Evolutionary conservation across 192 early-diverging fungal species (phyloP).

Genomic region (Coemansia sp.): DNA sequence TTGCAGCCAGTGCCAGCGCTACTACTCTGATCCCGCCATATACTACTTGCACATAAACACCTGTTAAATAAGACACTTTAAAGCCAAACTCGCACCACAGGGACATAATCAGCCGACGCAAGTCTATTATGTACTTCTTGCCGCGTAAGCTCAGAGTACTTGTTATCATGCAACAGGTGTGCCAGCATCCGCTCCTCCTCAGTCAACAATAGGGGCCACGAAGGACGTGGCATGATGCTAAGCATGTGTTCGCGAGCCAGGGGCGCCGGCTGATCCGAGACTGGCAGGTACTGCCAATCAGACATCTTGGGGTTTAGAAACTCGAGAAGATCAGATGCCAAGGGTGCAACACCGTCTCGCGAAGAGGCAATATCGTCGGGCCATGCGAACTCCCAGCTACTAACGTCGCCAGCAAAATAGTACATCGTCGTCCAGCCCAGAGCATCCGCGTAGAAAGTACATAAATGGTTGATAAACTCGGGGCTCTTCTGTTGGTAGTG

Average conservation of each 20-base stretch:
- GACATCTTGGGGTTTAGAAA: neutral
- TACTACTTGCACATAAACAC: conserved; percentile 24
- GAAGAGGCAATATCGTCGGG: conserved; percentile 20
- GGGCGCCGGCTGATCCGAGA: conserved; percentile 16
- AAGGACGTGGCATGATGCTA: conserved; percentile 24
- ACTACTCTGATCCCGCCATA: conserved; percentile 17
- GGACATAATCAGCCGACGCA: neutral
- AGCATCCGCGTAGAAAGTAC: conserved; percentile 21
- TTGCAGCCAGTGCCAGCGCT: conserved; percentile 48
- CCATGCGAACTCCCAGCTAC: conserved; percentile 44
- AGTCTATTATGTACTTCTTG: conserved; percentile 12
- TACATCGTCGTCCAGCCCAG: conserved; percentile 39
- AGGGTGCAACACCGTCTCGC: conserved; percentile 11
- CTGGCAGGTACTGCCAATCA: conserved; percentile 7
- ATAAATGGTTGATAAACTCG: neutral
- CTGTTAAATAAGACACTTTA: conserved; percentile 14
- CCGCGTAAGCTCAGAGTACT: conserved; percentile 11
- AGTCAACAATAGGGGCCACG: conserved; percentile 13
- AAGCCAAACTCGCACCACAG: conserved; percentile 20
- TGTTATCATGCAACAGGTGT: neutral
- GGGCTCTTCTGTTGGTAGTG: neutral
- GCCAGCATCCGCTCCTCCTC: conserved; percentile 12
- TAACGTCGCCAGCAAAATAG: conserved; percentile 29
- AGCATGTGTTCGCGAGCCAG: conserved; percentile 32
- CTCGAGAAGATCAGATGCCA: conserved; percentile 29